Conservation (phyloP, 371 early-diverging fungal genomes). For the Actinomucor elegans region DNA sequence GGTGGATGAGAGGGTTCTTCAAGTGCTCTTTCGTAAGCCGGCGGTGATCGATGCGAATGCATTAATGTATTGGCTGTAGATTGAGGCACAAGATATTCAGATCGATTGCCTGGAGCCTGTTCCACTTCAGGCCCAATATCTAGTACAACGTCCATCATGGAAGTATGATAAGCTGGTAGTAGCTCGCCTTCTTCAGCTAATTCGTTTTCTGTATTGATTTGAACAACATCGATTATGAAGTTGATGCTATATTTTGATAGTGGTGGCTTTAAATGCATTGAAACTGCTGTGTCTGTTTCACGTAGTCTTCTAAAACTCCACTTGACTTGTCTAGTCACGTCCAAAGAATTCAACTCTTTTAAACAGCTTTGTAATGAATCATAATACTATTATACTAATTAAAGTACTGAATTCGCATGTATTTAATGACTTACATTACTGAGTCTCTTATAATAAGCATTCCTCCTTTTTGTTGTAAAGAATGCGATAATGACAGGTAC, state of each 20-base stretch:
- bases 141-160: constrained; percentile 33
- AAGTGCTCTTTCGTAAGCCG: constrained; percentile 12
- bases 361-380: constrained; percentile 27
- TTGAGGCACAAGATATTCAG: not conserved
- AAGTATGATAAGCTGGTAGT: constrained; percentile 33
- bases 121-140: constrained; percentile 31
- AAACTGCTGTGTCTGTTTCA: constrained; percentile 27
- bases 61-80: too few relatives aligned
- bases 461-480: constrained; percentile 37
- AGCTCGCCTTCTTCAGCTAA: constrained; percentile 22
- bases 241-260: constrained; percentile 22
- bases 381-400: constrained; percentile 25
- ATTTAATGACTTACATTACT: constrained; percentile 9
- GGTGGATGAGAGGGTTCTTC: constrained; percentile 13
- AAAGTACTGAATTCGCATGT: not conserved
- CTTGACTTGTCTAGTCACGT: constrained; percentile 31
- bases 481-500: constrained; percentile 33
- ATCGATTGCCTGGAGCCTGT: constrained; percentile 1
- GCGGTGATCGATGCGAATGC: constrained; percentile 17
- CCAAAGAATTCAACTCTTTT: constrained; percentile 34
- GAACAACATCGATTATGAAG: constrained; percentile 30
- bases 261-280: constrained; percentile 18
- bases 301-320: constrained; percentile 35
- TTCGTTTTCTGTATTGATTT: constrained; percentile 32
- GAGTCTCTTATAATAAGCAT: constrained; percentile 20